Conservation (phyloP, 257 asterid species). For the Solanum tarapatanum region DNA sequence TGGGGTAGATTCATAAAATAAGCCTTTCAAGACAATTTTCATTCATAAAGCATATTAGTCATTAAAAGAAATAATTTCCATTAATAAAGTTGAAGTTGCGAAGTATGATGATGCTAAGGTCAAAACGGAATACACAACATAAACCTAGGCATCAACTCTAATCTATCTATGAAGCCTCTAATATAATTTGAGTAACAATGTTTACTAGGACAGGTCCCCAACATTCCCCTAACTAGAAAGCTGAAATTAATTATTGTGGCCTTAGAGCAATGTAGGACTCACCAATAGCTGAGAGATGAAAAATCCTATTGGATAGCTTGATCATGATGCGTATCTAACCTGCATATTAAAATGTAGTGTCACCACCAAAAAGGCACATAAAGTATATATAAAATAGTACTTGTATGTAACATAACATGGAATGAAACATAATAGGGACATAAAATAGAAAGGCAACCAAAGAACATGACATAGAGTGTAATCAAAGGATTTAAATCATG, state of each 20-base stretch:
- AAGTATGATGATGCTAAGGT: not conserved
- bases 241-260: not conserved
- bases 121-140: not conserved
- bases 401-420: not conserved
- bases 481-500: not conserved
- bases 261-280: not conserved
- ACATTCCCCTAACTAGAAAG: not conserved
- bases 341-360: too few relatives aligned
- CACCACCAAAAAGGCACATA: not conserved
- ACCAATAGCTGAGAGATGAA: not conserved
- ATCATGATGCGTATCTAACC: not conserved
- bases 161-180: not conserved
- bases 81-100: not conserved
- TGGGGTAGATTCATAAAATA: not conserved
- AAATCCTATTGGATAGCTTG: not conserved
- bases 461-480: not conserved
- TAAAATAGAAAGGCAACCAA: not conserved
- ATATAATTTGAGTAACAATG: not conserved
- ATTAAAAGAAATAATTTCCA: not conserved
- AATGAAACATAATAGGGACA: not conserved
- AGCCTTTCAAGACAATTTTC: not conserved
- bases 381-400: not conserved
- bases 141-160: not conserved
- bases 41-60: not conserved
- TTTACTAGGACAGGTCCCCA: not conserved